Evolutionary conservation across 1,139 yeast genomes (phyloP).

Genomic region (Scheffersomyces illinoinensis): DNA sequence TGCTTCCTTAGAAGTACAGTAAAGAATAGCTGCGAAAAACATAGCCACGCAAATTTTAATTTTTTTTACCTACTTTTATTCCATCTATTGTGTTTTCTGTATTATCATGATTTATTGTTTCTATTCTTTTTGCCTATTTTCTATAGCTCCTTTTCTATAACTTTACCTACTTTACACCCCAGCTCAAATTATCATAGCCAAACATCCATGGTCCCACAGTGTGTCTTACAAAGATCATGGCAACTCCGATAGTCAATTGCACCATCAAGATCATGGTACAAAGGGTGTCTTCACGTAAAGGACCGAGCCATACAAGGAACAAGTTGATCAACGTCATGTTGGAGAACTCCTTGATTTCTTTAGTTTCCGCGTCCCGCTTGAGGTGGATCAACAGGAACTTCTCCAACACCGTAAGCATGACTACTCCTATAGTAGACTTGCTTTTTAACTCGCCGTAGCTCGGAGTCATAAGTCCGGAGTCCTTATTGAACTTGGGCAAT

Average conservation of each 20-base stretch:
- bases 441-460: conserved; percentile 36
- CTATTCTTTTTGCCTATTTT: neutral
- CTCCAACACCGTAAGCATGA: conserved; percentile 37
- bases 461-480: conserved; percentile 78
- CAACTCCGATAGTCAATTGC: conserved; percentile 67
- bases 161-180: conserved; percentile 37
- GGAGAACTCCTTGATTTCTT: conserved; percentile 52
- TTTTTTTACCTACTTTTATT: too few relatives aligned
- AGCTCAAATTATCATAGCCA: conserved; percentile 79
- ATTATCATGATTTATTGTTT: neutral
- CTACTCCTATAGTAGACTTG: conserved; percentile 15
- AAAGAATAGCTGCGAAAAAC: too few relatives aligned
- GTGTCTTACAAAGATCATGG: conserved; percentile 75
- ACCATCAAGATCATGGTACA: conserved; percentile 57
- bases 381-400: conserved; percentile 53
- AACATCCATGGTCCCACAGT: conserved; percentile 82
- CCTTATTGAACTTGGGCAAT: conserved; percentile 70
- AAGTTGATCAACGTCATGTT: conserved; percentile 88
- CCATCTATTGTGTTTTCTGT: too few relatives aligned
- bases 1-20: too few relatives aligned
- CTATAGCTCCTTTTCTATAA: neutral
- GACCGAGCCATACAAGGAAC: conserved; percentile 83
- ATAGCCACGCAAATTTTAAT: too few relatives aligned
- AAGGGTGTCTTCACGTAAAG: conserved; percentile 77
- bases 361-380: conserved; percentile 30